These are phyloP conservation scores for Pichia sp. DNA, from an alignment of 1,139 yeast genomes.

Conservation along the genomic window DNA sequence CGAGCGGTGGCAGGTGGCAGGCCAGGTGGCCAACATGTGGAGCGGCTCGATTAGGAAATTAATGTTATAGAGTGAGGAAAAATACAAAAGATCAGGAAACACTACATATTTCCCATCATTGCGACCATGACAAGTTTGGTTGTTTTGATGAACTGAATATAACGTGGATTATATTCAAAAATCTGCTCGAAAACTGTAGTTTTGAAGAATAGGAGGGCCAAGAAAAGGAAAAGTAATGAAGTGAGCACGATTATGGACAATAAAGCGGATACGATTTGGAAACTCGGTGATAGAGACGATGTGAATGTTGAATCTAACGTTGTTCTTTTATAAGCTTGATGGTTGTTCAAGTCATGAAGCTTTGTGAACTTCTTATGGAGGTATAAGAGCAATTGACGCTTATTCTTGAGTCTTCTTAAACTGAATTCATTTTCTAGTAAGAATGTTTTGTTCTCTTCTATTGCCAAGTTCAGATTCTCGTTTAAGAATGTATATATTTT, in stretches of 20 bases:
- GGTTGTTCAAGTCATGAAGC: conserved; percentile 1
- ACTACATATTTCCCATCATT: not conserved
- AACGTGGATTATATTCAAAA: not conserved
- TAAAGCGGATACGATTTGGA: not conserved
- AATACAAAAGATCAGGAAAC: too few species aligned
- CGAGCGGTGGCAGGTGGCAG: too few species aligned
- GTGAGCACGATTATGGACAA: not conserved
- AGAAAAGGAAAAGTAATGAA: not conserved
- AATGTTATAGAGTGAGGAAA: not conserved
- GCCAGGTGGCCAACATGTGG: too few species aligned
- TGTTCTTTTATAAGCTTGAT: not conserved
- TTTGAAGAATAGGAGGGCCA: not conserved
- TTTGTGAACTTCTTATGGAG: conserved; percentile 4
- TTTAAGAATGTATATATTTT: conserved; percentile 9
- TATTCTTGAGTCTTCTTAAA: conserved; percentile 11
- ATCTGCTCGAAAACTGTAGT: conserved; percentile 1
- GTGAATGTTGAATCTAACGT: not conserved
- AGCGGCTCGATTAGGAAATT: conserved; percentile 9
- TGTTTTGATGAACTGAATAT: not conserved
- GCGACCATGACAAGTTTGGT: not conserved
- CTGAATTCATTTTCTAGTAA: conserved; percentile 3
- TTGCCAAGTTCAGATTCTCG: conserved; percentile 2
- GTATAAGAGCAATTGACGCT: conserved; percentile 18
- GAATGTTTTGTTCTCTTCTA: conserved; percentile 1
- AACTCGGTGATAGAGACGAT: too few species aligned